These are phyloP conservation scores for Fragosphaeria purpurea DNA, from an alignment of 2,329 filamentous ascomycete species.

Conservation along the genomic window DNA sequence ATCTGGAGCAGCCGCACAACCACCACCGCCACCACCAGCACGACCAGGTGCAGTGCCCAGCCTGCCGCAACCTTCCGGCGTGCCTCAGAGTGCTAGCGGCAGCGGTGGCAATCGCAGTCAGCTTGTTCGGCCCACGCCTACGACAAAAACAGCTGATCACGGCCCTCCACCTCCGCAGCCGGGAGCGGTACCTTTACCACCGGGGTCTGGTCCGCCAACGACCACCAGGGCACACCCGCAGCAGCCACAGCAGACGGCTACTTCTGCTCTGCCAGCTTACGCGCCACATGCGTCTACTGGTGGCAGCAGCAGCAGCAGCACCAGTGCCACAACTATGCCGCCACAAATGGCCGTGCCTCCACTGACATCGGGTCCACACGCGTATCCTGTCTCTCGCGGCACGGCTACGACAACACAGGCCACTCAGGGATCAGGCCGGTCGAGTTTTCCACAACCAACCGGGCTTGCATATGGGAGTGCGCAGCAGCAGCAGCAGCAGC, in stretches of 20 bases:
- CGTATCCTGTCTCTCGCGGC: constrained; percentile 33
- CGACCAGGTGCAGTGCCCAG: constrained; percentile 37
- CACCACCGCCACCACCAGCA: constrained; percentile 24
- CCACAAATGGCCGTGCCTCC: constrained; percentile 43
- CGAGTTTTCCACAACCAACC: constrained; percentile 13
- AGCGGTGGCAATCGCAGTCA: constrained; percentile 20
- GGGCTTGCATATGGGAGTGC: constrained; percentile 9
- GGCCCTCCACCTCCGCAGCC: constrained; percentile 47
- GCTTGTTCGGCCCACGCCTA: constrained; percentile 33
- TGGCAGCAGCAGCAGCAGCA: neutral
- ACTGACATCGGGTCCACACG: constrained; percentile 21
- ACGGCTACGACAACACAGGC: constrained; percentile 30
- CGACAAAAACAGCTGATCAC: constrained; percentile 22
- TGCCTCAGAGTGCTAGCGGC: constrained; percentile 22
- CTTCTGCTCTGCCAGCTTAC: constrained; percentile 20
- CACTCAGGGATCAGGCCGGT: neutral
- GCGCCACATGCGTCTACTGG: too few species aligned
- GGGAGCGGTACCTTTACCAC: constrained; percentile 40
- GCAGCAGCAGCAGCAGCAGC: constrained; percentile 2
- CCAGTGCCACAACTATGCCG: constrained; percentile 23
- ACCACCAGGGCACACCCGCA: neutral
- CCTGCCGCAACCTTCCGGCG: constrained; percentile 33
- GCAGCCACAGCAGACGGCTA: constrained; percentile 20
- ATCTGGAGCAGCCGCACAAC: constrained; percentile 11
- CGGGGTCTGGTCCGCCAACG: constrained; percentile 31